Base-by-base conservation (phyloP, 164 flowering plant genomes). In the Chimonanthus salicifolius region DNA sequence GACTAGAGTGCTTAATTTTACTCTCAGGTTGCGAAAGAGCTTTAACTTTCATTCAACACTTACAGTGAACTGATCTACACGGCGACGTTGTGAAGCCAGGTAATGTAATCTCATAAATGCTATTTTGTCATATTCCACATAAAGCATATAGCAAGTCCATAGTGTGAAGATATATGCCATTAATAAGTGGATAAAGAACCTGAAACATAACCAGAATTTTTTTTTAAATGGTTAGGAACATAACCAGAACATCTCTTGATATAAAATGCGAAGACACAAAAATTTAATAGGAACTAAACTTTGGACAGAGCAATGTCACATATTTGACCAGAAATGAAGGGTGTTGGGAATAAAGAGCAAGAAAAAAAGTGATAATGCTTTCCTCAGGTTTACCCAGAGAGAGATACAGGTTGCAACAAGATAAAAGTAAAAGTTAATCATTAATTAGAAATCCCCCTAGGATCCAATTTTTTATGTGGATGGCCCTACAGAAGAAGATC, bases 31-130 rank as follows among this genome's bases (percentile, higher is more conserved):
- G 33, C 33, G 33, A 33, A 33, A 33, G 33, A 33, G 33, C 60
- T 54, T 4, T 16, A 54, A 54, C 60, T 13, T 54, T 54, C n/a
- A 54, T 54, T 16, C 60, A 54, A 48, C 47, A 47, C 80, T 88
- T 74, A 94, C 99, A 44, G 99, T 89, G 77, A 90, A 96, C 69
- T 96, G 98, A 70, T 94, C 98, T 1, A 84, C 89, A 64, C 92
- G 97, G 74, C 91, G 86, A 44, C 76, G 75, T 74, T 91, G 89
- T 58, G 97, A 86, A 66, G 97, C 97, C 84, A 96, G 76, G 83
- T 78, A 94, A 13, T 78, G 88, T 71, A 92, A 78, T 76, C 99
- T 83, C 98, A 96, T 89, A 62, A 86, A 81, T 65, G 98, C 92
- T 15, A 94, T 86, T 70, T 72, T 79, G 77, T 79, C 88, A 81